Conservation (phyloP, 441 rosid species). For the Euphorbia celastroides region DNA sequence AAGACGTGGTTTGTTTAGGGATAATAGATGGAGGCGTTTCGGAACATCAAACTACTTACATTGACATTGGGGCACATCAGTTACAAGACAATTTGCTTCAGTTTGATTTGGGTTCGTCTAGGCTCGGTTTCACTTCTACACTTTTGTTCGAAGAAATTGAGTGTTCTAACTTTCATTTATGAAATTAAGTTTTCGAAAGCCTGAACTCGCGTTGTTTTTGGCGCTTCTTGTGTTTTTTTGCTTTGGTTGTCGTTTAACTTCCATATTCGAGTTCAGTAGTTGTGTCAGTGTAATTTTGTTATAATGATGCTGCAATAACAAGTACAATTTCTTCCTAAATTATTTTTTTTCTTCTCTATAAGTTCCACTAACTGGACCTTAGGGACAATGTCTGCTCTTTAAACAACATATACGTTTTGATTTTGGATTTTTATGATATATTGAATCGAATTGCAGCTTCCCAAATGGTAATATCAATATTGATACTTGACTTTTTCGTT, state of each 20-base stretch:
- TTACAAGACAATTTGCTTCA: constrained; percentile 15
- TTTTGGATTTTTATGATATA: too few relatives aligned
- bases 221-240: background rate
- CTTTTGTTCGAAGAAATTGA: background rate
- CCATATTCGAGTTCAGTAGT: too few relatives aligned
- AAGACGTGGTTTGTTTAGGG: constrained; percentile 20
- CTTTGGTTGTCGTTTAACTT: too few relatives aligned
- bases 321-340: too few relatives aligned
- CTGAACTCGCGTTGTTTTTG: background rate
- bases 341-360: too few relatives aligned
- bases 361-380: too few relatives aligned
- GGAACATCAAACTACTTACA: background rate
- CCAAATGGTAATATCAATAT: too few relatives aligned
- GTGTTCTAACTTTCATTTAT: constrained; percentile 20
- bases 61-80: constrained; percentile 20
- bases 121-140: constrained; percentile 13
- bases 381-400: too few relatives aligned
- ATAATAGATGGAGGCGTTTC: constrained; percentile 11
- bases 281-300: background rate
- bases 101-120: constrained; percentile 17
- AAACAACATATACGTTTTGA: too few relatives aligned
- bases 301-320: too few relatives aligned
- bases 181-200: background rate
- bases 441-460: too few relatives aligned
- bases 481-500: too few relatives aligned